phyloP scores from a whole-genome alignment of 345 rosid species.

The Linum tenue region DNA sequence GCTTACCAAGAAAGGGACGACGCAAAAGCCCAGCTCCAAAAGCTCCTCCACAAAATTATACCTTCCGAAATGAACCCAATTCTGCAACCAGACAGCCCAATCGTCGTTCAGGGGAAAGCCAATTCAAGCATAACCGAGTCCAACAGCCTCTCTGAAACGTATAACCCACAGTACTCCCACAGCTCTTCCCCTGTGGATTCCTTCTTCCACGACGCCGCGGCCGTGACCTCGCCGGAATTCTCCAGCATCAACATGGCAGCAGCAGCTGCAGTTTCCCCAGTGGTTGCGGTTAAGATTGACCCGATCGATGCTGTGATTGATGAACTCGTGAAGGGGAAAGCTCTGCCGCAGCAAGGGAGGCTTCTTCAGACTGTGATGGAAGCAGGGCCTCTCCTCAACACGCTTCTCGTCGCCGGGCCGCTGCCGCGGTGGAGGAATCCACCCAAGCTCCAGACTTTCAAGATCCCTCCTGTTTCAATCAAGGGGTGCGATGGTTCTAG shows the following conservation, averaged over 20 bases:
- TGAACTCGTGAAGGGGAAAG: conserved; percentile 39
- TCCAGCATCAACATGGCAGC: conserved; percentile 40
- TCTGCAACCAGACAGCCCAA: conserved; percentile 15
- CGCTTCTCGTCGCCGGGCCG: conserved; percentile 77
- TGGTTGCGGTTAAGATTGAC: conserved; percentile 30
- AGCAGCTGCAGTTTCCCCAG: conserved; percentile 20
- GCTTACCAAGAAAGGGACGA: conserved; percentile 80
- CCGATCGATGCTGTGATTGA: conserved; percentile 36
- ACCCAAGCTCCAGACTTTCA: conserved; percentile 56
- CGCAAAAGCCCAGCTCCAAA: conserved; percentile 59
- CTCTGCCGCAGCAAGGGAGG: conserved; percentile 62
- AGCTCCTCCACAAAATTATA: conserved; percentile 29
- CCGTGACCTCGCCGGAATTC: conserved; percentile 32
- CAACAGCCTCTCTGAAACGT: conserved; percentile 42
- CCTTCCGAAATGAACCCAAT: conserved; percentile 14
- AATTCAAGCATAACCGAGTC: conserved; percentile 86
- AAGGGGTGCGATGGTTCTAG: conserved; percentile 26
- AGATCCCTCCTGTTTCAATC: conserved; percentile 45
- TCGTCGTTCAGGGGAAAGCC: conserved; percentile 28
- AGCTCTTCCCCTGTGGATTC: conserved; percentile 70
- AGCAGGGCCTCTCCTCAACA: conserved; percentile 72
- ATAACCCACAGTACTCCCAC: conserved; percentile 36
- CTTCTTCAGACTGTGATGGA: conserved; percentile 60
- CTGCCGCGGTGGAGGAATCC: conserved; percentile 94
- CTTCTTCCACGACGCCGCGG: conserved; percentile 67